These are phyloP conservation scores for Vittaforma corneae DNA, from an alignment of 371 early-diverging fungal species.

Conservation along the genomic window DNA sequence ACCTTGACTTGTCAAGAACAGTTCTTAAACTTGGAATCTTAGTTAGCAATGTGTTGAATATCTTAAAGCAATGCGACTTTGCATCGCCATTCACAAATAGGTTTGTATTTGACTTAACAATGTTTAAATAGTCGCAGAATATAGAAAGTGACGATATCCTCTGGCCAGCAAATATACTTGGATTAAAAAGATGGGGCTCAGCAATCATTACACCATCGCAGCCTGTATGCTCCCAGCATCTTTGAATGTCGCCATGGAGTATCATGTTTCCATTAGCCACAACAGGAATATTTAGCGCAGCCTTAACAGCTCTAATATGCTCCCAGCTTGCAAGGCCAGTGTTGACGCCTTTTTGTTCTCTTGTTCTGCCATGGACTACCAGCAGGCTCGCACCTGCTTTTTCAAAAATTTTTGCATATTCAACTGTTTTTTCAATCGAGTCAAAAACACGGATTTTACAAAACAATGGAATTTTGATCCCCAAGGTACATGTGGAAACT, in stretches of 20 bases:
- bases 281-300: constrained; percentile 70
- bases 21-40: background rate
- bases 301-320: constrained; percentile 77
- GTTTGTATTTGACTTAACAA: constrained; percentile 20
- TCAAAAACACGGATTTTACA: constrained; percentile 89
- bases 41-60: constrained; percentile 21
- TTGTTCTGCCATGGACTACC: constrained; percentile 82
- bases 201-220: constrained; percentile 86
- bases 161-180: constrained; percentile 62
- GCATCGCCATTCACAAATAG: constrained; percentile 10
- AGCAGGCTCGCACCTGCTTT: constrained; percentile 70
- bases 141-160: constrained; percentile 35
- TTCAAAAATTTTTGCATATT: constrained; percentile 88
- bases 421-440: constrained; percentile 75
- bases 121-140: constrained; percentile 38
- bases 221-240: constrained; percentile 74
- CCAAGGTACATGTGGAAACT: constrained; percentile 64
- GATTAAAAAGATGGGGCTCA: constrained; percentile 54
- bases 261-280: constrained; percentile 91
- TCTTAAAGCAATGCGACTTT: constrained; percentile 46
- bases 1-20: constrained; percentile 22
- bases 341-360: constrained; percentile 86
- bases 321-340: constrained; percentile 93
- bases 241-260: constrained; percentile 71
- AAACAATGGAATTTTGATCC: constrained; percentile 81